These are phyloP conservation scores for Cordyceps cateniannulata DNA, from an alignment of 2,329 filamentous ascomycete genomes.

Conservation along the genomic window DNA sequence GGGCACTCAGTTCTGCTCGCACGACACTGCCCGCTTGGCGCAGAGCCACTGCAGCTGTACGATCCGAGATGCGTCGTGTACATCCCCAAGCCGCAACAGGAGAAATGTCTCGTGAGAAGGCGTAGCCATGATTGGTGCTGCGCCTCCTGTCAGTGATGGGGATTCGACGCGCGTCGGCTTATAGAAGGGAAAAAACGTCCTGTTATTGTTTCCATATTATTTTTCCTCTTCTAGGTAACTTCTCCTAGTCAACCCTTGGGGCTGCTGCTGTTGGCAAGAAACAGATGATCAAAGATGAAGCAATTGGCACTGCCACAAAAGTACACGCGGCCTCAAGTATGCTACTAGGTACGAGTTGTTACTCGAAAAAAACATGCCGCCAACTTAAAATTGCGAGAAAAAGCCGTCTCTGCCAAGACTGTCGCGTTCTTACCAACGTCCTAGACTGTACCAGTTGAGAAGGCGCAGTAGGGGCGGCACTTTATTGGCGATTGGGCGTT, in stretches of 20 bases:
- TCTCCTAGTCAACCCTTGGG: too few relatives aligned
- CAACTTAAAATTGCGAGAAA: background rate
- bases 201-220: too few relatives aligned
- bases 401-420: background rate
- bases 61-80: background rate
- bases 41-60: background rate
- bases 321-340: background rate
- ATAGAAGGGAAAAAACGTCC: too few relatives aligned
- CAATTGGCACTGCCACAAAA: background rate
- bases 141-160: background rate
- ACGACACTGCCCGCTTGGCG: background rate
- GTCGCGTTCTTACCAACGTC: background rate
- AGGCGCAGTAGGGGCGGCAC: background rate
- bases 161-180: background rate
- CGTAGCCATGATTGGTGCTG: too few relatives aligned
- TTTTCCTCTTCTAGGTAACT: too few relatives aligned
- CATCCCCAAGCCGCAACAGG: background rate
- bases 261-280: too few relatives aligned
- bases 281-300: background rate
- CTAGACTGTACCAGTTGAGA: background rate
- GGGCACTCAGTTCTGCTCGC: background rate
- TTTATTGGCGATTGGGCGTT: too few relatives aligned
- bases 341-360: background rate
- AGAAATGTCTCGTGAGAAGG: background rate
- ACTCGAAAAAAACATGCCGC: background rate